phyloP scores from a whole-genome alignment of 1,284 basidiomycete genomes.

The Ustilago sp. region DNA sequence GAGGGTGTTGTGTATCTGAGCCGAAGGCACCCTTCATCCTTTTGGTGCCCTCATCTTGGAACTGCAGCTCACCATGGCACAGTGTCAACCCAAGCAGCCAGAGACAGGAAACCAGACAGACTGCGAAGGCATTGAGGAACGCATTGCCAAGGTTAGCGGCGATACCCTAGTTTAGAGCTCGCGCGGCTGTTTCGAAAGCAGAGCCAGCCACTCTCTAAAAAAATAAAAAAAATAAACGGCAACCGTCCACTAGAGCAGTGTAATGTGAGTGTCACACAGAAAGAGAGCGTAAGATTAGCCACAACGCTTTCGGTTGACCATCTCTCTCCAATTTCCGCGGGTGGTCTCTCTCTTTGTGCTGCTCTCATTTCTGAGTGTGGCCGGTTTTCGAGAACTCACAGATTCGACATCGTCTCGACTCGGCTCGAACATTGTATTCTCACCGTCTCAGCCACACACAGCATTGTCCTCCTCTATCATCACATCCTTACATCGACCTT shows the following conservation, averaged over 20 bases:
- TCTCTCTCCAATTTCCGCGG: background rate
- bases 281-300: background rate
- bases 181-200: conserved; percentile 6
- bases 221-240: background rate
- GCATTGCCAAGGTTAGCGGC: background rate
- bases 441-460: background rate
- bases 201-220: background rate
- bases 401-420: background rate
- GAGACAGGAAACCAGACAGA: background rate
- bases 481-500: background rate
- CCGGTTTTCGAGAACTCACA: conserved; percentile 13
- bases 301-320: background rate
- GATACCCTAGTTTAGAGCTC: conserved; percentile 6
- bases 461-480: background rate
- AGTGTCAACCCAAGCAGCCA: background rate
- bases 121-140: background rate
- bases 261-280: background rate
- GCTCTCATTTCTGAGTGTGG: background rate
- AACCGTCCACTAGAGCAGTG: background rate
- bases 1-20: background rate
- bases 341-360: background rate
- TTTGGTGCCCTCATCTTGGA: background rate
- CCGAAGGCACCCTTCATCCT: background rate
- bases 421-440: background rate
- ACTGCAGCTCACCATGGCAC: background rate